A percentile compares a stretch with the other conserved stretches of the same genome.
These are phyloP conservation scores for Carex kokanica DNA, from an alignment of 176 grass and related monocot species.

Conservation along the genomic window DNA sequence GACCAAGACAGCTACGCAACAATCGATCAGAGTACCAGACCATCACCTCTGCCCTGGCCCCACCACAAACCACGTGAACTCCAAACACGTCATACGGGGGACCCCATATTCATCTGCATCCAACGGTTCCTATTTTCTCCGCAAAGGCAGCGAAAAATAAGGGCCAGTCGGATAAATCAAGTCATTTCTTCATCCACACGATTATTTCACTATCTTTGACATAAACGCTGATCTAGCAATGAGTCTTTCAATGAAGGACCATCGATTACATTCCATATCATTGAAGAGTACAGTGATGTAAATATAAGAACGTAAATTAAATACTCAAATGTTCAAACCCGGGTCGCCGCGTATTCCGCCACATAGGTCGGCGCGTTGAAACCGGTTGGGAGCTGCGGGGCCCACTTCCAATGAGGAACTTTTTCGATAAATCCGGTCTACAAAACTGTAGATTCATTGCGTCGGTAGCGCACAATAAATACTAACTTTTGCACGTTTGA, in stretches of 20 bases:
- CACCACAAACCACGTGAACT: background rate
- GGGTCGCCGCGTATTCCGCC: slow-evolving; percentile 14
- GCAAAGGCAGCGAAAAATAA: background rate
- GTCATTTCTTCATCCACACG: background rate
- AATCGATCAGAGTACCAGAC: background rate
- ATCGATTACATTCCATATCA: background rate
- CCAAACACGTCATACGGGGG: background rate
- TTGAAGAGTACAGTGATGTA: background rate
- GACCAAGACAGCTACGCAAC: slow-evolving; percentile 21
- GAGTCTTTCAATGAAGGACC: background rate
- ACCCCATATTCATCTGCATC: slow-evolving; percentile 1
- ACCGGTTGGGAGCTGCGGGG: background rate
- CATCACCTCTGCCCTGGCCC: background rate
- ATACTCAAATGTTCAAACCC: background rate
- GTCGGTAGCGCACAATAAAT: too few species aligned
- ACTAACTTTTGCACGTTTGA: background rate
- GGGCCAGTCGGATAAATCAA: background rate
- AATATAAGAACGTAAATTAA: background rate
- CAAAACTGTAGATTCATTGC: background rate
- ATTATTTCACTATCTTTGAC: background rate
- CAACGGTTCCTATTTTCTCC: background rate
- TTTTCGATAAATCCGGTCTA: background rate
- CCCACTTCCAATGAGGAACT: background rate
- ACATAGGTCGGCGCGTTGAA: slow-evolving; percentile 20
- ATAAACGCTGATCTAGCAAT: background rate